These are phyloP conservation scores for Scheffersomyces quercinus DNA, from an alignment of 1,139 yeast species.

Conservation along the genomic window DNA sequence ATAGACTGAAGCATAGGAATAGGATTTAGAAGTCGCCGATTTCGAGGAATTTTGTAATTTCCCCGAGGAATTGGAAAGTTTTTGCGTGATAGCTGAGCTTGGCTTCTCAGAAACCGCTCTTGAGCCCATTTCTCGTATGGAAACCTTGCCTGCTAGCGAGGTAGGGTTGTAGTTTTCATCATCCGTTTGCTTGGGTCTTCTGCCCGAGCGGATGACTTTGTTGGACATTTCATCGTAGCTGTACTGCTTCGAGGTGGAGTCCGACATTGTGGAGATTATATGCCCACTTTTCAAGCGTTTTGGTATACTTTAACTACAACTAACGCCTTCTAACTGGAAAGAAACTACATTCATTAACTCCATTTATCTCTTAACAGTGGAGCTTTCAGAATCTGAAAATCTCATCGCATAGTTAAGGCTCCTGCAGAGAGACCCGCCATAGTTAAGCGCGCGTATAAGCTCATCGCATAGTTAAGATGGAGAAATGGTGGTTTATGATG, in stretches of 20 bases:
- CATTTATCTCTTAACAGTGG: too few species aligned
- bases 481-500: too few species aligned
- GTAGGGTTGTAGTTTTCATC: slow-evolving; percentile 64
- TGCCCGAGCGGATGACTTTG: slow-evolving; percentile 65
- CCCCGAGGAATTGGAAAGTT: slow-evolving; percentile 1
- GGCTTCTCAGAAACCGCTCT: slow-evolving; percentile 23
- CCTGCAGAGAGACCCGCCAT: too few species aligned
- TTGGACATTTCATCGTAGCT: slow-evolving; percentile 74
- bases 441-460: too few species aligned
- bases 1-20: slow-evolving; percentile 15
- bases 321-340: too few species aligned
- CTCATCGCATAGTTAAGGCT: too few species aligned
- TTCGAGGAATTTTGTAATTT: slow-evolving; percentile 18
- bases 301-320: too few species aligned
- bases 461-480: too few species aligned
- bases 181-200: slow-evolving; percentile 32
- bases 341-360: too few species aligned
- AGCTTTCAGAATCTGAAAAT: too few species aligned
- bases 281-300: too few species aligned
- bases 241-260: slow-evolving; percentile 17
- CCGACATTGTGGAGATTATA: slow-evolving; percentile 3
- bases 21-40: slow-evolving; percentile 9
- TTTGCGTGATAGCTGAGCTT: slow-evolving; percentile 5
- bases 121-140: slow-evolving; percentile 70
- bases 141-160: slow-evolving; percentile 66